These are phyloP conservation scores for Raphanus raphanistrum DNA, from an alignment of 345 rosid genomes.

Conservation along the genomic window DNA sequence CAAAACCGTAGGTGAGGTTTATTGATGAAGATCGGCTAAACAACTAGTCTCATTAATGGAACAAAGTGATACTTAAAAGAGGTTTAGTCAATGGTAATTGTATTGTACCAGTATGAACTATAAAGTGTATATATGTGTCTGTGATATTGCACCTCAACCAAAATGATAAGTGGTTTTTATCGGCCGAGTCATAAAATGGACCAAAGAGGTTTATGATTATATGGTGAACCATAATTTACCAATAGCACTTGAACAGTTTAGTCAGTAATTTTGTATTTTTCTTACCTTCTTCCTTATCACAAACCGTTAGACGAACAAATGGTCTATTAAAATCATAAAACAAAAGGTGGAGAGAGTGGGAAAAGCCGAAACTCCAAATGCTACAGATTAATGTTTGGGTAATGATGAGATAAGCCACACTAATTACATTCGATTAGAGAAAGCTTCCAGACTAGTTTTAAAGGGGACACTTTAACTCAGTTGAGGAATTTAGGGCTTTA, in stretches of 20 bases:
- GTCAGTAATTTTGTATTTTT: neutral
- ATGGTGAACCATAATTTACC: neutral
- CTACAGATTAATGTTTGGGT: neutral
- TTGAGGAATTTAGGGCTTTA: slow-evolving; percentile 43
- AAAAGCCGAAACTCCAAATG: neutral
- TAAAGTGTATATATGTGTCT: neutral
- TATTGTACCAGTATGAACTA: neutral
- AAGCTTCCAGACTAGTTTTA: slow-evolving; percentile 17
- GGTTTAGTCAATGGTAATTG: neutral
- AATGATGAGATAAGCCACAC: slow-evolving; percentile 32
- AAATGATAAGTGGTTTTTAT: neutral
- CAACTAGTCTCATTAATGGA: neutral
- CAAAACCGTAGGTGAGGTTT: too few relatives aligned
- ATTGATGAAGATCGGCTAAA: neutral
- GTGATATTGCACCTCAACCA: neutral
- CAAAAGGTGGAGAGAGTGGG: neutral
- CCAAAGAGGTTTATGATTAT: neutral
- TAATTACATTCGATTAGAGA: slow-evolving; percentile 22
- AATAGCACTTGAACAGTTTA: neutral
- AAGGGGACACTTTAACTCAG: slow-evolving; percentile 37
- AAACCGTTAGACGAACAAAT: neutral
- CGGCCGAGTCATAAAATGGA: neutral
- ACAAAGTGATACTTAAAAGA: neutral
- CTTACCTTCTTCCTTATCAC: neutral
- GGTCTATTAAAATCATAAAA: neutral